A percentile compares a stretch with the other conserved stretches of the same genome.
Evolutionary conservation across 1,139 yeast species (phyloP).

Genomic region (Lodderomyces parapsilosis): DNA sequence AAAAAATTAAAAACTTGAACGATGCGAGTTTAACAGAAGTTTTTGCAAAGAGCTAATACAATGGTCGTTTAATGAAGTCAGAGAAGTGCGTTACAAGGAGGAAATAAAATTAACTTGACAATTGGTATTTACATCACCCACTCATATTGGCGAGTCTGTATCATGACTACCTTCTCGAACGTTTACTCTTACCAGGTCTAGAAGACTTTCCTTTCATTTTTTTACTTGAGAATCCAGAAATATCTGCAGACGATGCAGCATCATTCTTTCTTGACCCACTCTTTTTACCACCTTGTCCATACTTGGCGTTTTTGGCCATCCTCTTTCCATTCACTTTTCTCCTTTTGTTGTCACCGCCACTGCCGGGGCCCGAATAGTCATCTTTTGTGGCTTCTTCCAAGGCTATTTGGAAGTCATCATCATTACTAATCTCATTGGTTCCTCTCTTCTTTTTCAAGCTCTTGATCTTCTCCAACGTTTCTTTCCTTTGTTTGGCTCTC

Average conservation of each 20-base stretch:
- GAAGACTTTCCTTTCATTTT: conserved; percentile 44
- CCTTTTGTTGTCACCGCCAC: conserved; percentile 38
- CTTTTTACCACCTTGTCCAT: conserved; percentile 71
- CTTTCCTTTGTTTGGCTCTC: conserved; percentile 92
- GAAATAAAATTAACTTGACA: too few species aligned
- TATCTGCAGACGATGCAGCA: conserved; percentile 69
- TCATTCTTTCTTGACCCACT: conserved; percentile 72
- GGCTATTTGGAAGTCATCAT: conserved; percentile 68
- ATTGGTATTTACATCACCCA: too few species aligned
- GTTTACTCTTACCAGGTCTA: conserved; percentile 79
- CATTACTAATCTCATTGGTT: conserved; percentile 64
- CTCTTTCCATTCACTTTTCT: conserved; percentile 61
- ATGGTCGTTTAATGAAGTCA: too few species aligned
- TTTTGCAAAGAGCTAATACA: too few species aligned
- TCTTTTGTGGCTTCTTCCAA: conserved; percentile 81
- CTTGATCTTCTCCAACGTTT: conserved; percentile 86
- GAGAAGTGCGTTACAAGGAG: too few species aligned
- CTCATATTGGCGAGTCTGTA: background rate
- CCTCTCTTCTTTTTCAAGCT: conserved; percentile 85
- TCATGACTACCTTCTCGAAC: conserved; percentile 27
- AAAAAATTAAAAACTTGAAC: conserved; percentile 1
- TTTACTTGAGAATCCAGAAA: conserved; percentile 58
- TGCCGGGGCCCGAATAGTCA: conserved; percentile 33
- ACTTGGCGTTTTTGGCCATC: conserved; percentile 66
- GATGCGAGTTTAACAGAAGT: background rate